phyloP scores from a whole-genome alignment of 1,284 basidiomycete genomes.

The Exobasidium rhododendri region DNA sequence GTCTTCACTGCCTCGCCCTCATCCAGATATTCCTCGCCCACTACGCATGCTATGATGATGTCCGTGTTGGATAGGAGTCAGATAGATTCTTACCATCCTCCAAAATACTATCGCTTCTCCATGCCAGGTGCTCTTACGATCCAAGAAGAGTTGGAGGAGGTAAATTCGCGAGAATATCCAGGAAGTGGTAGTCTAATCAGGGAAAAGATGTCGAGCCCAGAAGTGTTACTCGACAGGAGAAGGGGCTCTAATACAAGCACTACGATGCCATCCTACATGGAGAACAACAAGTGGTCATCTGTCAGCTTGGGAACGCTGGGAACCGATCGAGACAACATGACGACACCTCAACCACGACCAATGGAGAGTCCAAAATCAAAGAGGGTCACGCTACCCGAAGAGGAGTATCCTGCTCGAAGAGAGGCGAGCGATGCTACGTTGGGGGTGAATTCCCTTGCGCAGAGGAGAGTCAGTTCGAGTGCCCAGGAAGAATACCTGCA shows the following conservation, averaged over 20 bases:
- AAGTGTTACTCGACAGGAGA: background rate
- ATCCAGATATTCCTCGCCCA: too few species aligned
- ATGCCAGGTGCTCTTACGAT: constrained; percentile 1
- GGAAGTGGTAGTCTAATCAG: background rate
- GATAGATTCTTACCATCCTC: background rate
- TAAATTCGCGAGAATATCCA: background rate
- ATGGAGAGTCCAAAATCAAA: background rate
- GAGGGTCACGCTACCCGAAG: background rate
- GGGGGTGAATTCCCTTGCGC: too few species aligned
- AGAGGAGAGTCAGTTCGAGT: background rate
- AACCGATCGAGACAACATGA: background rate
- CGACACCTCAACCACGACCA: background rate
- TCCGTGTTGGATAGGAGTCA: background rate
- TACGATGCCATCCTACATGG: background rate
- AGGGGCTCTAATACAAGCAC: background rate
- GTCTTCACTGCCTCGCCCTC: too few species aligned
- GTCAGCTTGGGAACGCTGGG: background rate
- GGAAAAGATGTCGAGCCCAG: background rate
- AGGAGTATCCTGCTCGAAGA: background rate
- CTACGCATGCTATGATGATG: too few species aligned
- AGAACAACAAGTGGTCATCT: background rate
- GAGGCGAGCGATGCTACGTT: constrained; percentile 15
- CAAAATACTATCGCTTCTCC: background rate
- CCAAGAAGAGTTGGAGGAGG: background rate
- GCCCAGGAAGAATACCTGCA: background rate